Conservation (phyloP, 2,329 filamentous ascomycete genomes). For the Trichoderma harzianum region DNA sequence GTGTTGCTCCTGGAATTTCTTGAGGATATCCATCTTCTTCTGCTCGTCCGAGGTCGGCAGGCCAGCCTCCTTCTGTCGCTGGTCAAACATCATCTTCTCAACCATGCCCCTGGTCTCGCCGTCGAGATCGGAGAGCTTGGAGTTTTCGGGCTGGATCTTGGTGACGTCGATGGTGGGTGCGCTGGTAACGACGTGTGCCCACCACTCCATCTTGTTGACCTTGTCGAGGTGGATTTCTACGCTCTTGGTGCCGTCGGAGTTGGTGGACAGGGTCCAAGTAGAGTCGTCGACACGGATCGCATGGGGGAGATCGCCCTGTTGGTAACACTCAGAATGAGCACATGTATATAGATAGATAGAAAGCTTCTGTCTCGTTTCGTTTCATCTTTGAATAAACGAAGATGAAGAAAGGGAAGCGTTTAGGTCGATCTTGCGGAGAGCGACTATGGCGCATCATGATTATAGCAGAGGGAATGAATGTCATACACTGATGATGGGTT, state of each 20-base stretch:
- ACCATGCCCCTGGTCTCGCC: conserved; percentile 96
- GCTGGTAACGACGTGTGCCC: conserved; percentile 82
- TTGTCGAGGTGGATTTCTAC: conserved; percentile 91
- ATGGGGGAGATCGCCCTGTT: conserved; percentile 79
- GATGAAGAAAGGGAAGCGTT: not conserved
- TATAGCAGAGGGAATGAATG: not conserved
- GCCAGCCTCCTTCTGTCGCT: conserved; percentile 92
- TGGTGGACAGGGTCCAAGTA: conserved; percentile 84
- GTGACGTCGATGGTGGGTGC: conserved; percentile 92
- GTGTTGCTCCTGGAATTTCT: conserved; percentile 83
- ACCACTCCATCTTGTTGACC: conserved; percentile 97
- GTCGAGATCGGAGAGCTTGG: conserved; percentile 86
- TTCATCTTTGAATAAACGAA: not conserved
- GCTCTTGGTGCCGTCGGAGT: conserved; percentile 62
- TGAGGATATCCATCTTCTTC: conserved; percentile 88
- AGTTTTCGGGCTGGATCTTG: conserved; percentile 92
- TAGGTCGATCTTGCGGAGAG: not conserved
- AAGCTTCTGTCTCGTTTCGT: not conserved
- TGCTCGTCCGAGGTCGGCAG: conserved; percentile 89
- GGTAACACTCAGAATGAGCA: not conserved
- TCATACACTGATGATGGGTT: conserved; percentile 74
- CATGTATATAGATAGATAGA: not conserved
- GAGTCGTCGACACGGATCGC: conserved; percentile 79
- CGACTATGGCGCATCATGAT: not conserved
- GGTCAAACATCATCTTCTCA: conserved; percentile 99